A percentile compares a stretch with the other conserved stretches of the same genome.
phyloP scores from a whole-genome alignment of 306 rosid species.

The Luffa acutangula region DNA sequence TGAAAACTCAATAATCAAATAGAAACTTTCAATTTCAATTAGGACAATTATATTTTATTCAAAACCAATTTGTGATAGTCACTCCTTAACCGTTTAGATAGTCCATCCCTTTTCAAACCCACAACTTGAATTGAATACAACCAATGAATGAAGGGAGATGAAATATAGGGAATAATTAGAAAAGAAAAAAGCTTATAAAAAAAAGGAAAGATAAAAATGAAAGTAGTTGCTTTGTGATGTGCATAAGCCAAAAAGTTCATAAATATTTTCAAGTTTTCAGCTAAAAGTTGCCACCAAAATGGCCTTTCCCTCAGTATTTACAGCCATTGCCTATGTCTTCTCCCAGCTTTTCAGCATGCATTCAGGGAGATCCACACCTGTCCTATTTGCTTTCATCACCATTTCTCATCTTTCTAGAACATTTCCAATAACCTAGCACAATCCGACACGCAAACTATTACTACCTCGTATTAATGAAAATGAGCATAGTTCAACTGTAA shows the following conservation, averaged over 20 bases:
- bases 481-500: too few relatives aligned
- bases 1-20: too few relatives aligned
- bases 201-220: not conserved
- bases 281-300: not conserved
- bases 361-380: not conserved
- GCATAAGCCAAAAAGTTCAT: not conserved
- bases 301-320: not conserved
- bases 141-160: not conserved
- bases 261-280: not conserved
- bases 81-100: too few relatives aligned
- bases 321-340: not conserved
- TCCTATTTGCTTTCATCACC: not conserved
- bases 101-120: too few relatives aligned
- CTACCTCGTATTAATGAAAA: too few relatives aligned
- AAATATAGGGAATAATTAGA: not conserved
- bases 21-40: too few relatives aligned
- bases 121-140: too few relatives aligned
- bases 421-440: too few relatives aligned
- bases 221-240: not conserved
- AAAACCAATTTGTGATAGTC: too few relatives aligned
- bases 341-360: not conserved
- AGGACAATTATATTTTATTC: too few relatives aligned
- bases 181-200: not conserved
- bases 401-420: not conserved
- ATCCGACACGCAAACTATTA: too few relatives aligned